Base-by-base conservation (phyloP, 495 filamentous ascomycete species). In the Neurospora pannonica region DNA sequence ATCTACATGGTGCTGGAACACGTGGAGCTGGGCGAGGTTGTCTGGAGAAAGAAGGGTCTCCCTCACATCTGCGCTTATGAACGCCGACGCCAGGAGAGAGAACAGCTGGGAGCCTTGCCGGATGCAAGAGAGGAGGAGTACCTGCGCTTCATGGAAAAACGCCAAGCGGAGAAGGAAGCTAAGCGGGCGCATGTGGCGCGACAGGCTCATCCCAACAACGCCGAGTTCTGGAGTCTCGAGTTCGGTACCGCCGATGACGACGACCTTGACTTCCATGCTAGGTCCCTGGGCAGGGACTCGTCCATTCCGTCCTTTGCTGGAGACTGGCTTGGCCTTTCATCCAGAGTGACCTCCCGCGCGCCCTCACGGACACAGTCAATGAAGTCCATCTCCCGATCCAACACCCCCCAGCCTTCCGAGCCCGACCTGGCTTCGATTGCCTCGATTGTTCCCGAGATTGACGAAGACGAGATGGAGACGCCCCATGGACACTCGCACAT, bases 1-100 rank as follows among this genome's bases (percentile, higher is more conserved):
- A 97, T 99, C 73, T 98, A 99, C 83, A 93, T 99, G 82, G 93
- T 98, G 28, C 85, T 99, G 48, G 96, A 99, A 80, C 95, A 93
- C 81, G 94, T 98, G 74, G 93, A 97, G 79, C 88, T 93, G 31
- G 95, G 96, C 70, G 97, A 99, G 82, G 93, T 99, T 40, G 86
- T 92, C 28, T 99, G 96, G 96, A 89, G 95, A 46, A 94, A 91
- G 79, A 91, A 93, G 79, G 95, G 92, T 4, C 83, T 92, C 6
- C 90, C 90, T 70, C 91, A 94, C 76, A 91, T 98, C 73, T 91
- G 92, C 74, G 85, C 89, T 13, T 90, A 94, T 74, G 97, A 99
- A 81, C 93, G 93, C 71, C 85, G 89, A 31, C 89, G 95, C 34
- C 84, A 93, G 71, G 90, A 95, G 75, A 88, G 90, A 36, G 94